A percentile compares a stretch with the other conserved stretches of the same genome.
phyloP scores from a whole-genome alignment of 139 green algal genomes.

The Tetradesmus obliquus region DNA sequence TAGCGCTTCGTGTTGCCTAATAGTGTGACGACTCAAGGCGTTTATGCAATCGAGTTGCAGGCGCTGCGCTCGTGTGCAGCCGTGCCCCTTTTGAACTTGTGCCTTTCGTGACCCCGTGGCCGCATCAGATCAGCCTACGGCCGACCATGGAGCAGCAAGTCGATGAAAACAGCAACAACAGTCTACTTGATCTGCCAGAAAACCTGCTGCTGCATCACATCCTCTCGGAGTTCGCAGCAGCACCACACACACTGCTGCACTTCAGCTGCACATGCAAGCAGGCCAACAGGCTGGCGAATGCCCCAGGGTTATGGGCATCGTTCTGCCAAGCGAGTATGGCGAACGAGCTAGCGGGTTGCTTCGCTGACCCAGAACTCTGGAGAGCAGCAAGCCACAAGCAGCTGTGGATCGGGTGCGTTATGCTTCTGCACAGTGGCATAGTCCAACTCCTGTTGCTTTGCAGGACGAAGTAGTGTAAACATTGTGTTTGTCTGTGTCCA shows the following conservation, averaged over 20 bases:
- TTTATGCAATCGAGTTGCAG: no score
- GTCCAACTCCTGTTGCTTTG: not conserved
- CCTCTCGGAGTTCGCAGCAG: not conserved
- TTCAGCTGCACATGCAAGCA: conserved; percentile 20
- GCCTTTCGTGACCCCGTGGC: not conserved
- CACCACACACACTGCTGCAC: conserved; percentile 7
- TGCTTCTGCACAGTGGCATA: not conserved
- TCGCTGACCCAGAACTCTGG: not conserved
- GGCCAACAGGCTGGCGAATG: conserved; percentile 8
- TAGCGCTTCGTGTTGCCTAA: no score
- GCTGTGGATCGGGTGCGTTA: conserved; percentile 1
- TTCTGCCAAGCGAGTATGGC: not conserved
- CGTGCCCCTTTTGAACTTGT: not conserved
- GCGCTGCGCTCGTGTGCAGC: not conserved
- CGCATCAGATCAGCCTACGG: not conserved
- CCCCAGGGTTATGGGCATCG: not conserved
- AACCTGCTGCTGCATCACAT: conserved; percentile 25
- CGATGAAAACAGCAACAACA: not conserved
- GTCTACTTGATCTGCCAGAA: conserved; percentile 1
- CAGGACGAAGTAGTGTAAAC: not conserved
- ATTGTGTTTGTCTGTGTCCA: not conserved
- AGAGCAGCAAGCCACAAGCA: conserved; percentile 21
- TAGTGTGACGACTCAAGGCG: no score
- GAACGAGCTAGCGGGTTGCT: not conserved
- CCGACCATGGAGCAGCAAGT: not conserved